Evolutionary conservation across 331 rosid species (phyloP).

Genomic region (Saraca asoca): DNA sequence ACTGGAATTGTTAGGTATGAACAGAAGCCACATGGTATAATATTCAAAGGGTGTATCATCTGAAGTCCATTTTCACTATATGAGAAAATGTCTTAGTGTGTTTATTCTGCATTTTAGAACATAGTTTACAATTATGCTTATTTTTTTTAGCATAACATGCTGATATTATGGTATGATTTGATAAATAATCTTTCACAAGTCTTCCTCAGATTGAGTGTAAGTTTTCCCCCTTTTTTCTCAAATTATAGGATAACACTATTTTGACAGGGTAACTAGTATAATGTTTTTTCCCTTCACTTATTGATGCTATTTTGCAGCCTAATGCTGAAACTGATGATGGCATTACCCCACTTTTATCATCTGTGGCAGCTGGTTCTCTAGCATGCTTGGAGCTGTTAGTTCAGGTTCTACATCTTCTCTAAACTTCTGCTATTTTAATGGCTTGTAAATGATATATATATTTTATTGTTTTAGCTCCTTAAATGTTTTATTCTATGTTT

Average conservation of each 20-base stretch:
- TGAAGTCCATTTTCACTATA: background rate
- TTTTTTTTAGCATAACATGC: background rate
- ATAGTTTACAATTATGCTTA: background rate
- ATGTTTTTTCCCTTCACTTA: slow-evolving; percentile 17
- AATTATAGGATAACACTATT: slow-evolving; percentile 9
- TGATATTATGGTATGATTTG: slow-evolving; percentile 2
- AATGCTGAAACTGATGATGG: slow-evolving; percentile 88
- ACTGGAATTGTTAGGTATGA: background rate
- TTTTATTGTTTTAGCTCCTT: too few relatives aligned
- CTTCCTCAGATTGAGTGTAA: background rate
- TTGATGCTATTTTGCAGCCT: slow-evolving; percentile 65
- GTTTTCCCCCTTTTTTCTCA: background rate
- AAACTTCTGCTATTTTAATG: background rate
- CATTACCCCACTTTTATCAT: slow-evolving; percentile 79
- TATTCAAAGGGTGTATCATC: background rate
- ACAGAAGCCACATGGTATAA: background rate
- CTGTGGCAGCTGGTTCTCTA: slow-evolving; percentile 91
- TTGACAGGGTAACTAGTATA: background rate
- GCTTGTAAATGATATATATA: too few relatives aligned
- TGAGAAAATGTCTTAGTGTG: background rate
- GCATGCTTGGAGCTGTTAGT: slow-evolving; percentile 79
- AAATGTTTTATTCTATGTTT: background rate
- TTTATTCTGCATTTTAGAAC: background rate
- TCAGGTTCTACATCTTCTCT: slow-evolving; percentile 59
- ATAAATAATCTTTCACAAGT: slow-evolving; percentile 1